A percentile compares a stretch with the other conserved stretches of the same genome.
Conservation (phyloP, 148 eudicot genomes). For the Dysphania ambrosioides region DNA sequence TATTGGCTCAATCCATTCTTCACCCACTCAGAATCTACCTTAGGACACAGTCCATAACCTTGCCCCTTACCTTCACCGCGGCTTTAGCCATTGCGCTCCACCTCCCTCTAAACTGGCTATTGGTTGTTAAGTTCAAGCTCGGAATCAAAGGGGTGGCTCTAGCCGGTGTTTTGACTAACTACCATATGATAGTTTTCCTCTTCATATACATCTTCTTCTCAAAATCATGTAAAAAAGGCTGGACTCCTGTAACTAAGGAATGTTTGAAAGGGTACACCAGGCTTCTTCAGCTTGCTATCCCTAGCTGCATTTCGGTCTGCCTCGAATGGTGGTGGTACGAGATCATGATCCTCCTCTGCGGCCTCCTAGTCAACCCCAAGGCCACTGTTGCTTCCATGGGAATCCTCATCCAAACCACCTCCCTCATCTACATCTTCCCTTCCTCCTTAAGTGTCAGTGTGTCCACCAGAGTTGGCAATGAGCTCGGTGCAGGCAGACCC, state of each 20-base stretch:
- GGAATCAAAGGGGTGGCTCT: slow-evolving; percentile 47
- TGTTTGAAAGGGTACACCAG: slow-evolving; percentile 21
- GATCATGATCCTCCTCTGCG: slow-evolving; percentile 73
- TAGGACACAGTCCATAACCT: slow-evolving; percentile 49
- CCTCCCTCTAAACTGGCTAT: slow-evolving; percentile 41
- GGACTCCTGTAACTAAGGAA: slow-evolving; percentile 8
- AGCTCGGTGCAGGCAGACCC: slow-evolving; percentile 56
- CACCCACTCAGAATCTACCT: slow-evolving; percentile 58
- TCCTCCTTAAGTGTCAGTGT: slow-evolving; percentile 60
- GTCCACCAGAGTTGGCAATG: slow-evolving; percentile 72
- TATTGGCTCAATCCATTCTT: slow-evolving; percentile 42
- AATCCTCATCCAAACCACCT: slow-evolving; percentile 63
- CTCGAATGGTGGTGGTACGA: slow-evolving; percentile 98
- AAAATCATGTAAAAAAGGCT: slow-evolving; percentile 24
- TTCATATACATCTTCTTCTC: slow-evolving; percentile 27
- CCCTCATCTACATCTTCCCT: slow-evolving; percentile 74
- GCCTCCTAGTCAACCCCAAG: slow-evolving; percentile 47
- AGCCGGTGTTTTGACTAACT: slow-evolving; percentile 36
- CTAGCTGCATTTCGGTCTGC: slow-evolving; percentile 78
- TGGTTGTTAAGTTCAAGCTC: slow-evolving; percentile 27
- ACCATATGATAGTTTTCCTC: slow-evolving; percentile 31
- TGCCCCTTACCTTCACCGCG: slow-evolving; percentile 46
- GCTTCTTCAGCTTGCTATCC: slow-evolving; percentile 39
- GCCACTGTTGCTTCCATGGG: slow-evolving; percentile 77
- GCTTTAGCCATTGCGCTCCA: slow-evolving; percentile 40